Percentiles rank a stretch among this genome's conserved stretches.
These are phyloP conservation scores for Euptelea pleiosperma DNA, from an alignment of 164 flowering plant species.

Conservation along the genomic window DNA sequence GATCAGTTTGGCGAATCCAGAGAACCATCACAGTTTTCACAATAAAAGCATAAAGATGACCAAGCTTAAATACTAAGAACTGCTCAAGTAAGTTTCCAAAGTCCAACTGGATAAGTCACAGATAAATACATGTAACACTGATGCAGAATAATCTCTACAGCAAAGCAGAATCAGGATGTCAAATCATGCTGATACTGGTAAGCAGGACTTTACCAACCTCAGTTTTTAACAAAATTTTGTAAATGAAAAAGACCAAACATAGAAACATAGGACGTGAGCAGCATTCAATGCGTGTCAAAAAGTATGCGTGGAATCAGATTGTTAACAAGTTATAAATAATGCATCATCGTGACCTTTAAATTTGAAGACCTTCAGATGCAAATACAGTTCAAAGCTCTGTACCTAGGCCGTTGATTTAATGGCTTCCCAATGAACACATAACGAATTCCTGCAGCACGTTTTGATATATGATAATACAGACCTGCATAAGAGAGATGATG, in stretches of 20 bases:
- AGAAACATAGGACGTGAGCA: not conserved
- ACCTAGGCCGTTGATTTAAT: slow-evolving; percentile 90
- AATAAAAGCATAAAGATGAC: not conserved
- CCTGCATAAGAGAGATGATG: slow-evolving; percentile 39
- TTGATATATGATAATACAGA: slow-evolving; percentile 87
- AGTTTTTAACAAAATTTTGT: not conserved
- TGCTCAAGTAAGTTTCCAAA: not conserved
- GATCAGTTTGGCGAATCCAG: not conserved
- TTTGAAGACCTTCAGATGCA: not conserved
- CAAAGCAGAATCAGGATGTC: not conserved
- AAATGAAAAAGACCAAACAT: not conserved
- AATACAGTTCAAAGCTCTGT: not conserved
- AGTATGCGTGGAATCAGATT: not conserved
- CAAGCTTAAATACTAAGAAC: not conserved
- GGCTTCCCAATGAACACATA: slow-evolving; percentile 93
- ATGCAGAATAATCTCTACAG: not conserved
- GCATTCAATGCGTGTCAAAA: too few relatives aligned
- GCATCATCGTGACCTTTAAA: not conserved
- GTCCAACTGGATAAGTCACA: not conserved
- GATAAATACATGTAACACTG: not conserved
- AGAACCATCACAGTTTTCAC: not conserved
- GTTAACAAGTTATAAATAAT: too few relatives aligned
- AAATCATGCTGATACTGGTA: not conserved
- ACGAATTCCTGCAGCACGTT: slow-evolving; percentile 87
- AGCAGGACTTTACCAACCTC: not conserved